Percentiles rank a stretch among this genome's conserved stretches.
These are phyloP conservation scores for Globisporangium splendens DNA, from an alignment of 352 stramenopile species.

Conservation along the genomic window DNA sequence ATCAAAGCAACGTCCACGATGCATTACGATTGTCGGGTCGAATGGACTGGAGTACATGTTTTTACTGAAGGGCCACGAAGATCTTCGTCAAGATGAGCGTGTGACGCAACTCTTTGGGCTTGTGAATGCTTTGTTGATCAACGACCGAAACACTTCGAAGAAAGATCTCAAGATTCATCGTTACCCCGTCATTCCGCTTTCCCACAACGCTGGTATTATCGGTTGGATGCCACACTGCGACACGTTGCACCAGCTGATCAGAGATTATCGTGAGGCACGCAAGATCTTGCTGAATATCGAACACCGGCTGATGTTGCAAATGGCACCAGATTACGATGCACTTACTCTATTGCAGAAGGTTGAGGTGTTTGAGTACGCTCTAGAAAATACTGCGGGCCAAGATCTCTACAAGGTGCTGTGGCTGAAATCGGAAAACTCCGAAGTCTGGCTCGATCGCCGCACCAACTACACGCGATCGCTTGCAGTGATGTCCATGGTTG, in stretches of 20 bases:
- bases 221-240: conserved; percentile 98
- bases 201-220: conserved; percentile 97
- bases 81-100: conserved; percentile 98
- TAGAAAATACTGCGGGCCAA: conserved; percentile 93
- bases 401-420: conserved; percentile 97
- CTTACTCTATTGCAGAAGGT: conserved; percentile 98
- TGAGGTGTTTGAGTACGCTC: conserved; percentile 95
- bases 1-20: conserved; percentile 96
- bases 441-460: conserved; percentile 97
- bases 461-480: conserved; percentile 97
- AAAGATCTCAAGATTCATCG: conserved; percentile 97
- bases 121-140: conserved; percentile 98
- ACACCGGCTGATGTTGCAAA: conserved; percentile 87
- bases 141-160: conserved; percentile 94
- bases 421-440: conserved; percentile 97
- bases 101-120: conserved; percentile 99
- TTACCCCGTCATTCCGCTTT: conserved; percentile 98
- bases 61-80: conserved; percentile 99
- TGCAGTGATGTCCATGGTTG: conserved; percentile 98
- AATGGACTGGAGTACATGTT: conserved; percentile 99
- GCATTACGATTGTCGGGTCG: conserved; percentile 94
- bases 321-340: conserved; percentile 94
- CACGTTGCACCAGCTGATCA: conserved; percentile 97
- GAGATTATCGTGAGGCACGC: conserved; percentile 88
- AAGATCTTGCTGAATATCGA: conserved; percentile 94